Base-by-base conservation (phyloP, 805 yeast genomes). In the Metschnikowia matae region DNA sequence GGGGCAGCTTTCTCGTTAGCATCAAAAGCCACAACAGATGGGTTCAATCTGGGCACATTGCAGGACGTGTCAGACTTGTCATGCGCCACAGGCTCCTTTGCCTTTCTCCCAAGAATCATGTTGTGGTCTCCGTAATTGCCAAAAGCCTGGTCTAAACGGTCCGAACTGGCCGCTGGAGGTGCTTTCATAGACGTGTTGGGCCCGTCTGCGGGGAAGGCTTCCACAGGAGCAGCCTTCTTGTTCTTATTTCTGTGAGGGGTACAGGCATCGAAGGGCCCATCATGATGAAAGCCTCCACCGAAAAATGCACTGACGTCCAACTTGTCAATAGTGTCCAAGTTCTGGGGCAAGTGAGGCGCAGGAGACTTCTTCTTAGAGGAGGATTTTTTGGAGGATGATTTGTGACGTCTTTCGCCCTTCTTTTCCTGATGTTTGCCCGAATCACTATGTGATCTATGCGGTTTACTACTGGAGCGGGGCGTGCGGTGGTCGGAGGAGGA, bases 261-360 rank as follows among this genome's bases (percentile, higher is more conserved):
- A 68, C 98, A 92, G 1, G 99, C 99, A 66, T 94, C 99, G 66
- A 94, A 94, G 14, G 99, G 99, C 11, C 99, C 99, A 70, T 94
- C 99, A 68, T 94, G 98, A 68, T 94, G 99, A 78, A 94, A 94
- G 2, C 95, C 89, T 44, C 88, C 84, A 23, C 97, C 97, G 65
- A 88, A 91, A 54, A 91, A 78, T 1, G 96, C 97, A 11, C 97
- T 91, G 43, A 92, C 99, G 67, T 94, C 99, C 62, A 94, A 77
- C 68, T 88, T 88, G 71, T 94, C 99, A 59, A 94, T 94, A 3
- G 95, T 89, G 63, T 92, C 99, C 49, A 91, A 84, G 58, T 90
- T 87, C 59, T 84, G 83, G 13, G 90, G 79, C 57, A 81, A 75
- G 61, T 71, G 71, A 3, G 74, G 66, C 62, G 71, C 74, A 51